A percentile compares a stretch with the other conserved stretches of the same genome.
phyloP scores from a whole-genome alignment of 1,139 yeast genomes.

The Kodamaea anthophila region DNA sequence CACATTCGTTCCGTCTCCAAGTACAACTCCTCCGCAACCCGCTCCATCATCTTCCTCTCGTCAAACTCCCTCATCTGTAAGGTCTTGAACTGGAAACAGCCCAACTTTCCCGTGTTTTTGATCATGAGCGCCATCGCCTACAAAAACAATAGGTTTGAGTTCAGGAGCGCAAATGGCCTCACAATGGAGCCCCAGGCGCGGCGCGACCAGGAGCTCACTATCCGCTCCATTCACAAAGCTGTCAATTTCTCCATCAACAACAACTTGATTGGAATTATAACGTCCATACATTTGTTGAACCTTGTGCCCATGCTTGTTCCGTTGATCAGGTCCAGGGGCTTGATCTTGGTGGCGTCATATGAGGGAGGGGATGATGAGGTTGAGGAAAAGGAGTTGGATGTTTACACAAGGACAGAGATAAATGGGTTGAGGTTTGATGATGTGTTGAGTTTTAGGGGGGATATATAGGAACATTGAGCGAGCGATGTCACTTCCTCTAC shows the following conservation, averaged over 20 bases:
- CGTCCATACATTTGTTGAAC: constrained; percentile 63
- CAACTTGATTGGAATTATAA: constrained; percentile 77
- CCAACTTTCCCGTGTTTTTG: constrained; percentile 91
- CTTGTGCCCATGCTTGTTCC: constrained; percentile 74
- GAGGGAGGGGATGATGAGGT: constrained; percentile 28
- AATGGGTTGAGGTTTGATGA: constrained; percentile 70
- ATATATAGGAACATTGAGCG: too few species aligned
- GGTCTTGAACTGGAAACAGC: constrained; percentile 95
- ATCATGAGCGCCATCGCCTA: constrained; percentile 62
- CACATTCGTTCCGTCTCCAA: constrained; percentile 58
- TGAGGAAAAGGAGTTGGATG: constrained; percentile 34
- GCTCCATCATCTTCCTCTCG: constrained; percentile 78
- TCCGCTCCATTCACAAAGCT: constrained; percentile 43
- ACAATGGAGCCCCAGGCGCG: constrained; percentile 19
- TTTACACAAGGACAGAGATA: constrained; percentile 48
- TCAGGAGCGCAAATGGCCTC: constrained; percentile 39
- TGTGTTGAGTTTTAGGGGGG: constrained; percentile 63
- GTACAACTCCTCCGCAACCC: constrained; percentile 23
- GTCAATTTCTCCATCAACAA: constrained; percentile 70
- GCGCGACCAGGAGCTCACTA: constrained; percentile 35
- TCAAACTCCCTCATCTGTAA: constrained; percentile 87
- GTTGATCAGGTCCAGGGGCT: constrained; percentile 72
- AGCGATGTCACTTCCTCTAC: too few species aligned
- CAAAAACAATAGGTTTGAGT: constrained; percentile 29
- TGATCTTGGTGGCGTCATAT: constrained; percentile 70